These are phyloP conservation scores for Cicer yamashitae DNA, from an alignment of 306 rosid species.

Conservation along the genomic window DNA sequence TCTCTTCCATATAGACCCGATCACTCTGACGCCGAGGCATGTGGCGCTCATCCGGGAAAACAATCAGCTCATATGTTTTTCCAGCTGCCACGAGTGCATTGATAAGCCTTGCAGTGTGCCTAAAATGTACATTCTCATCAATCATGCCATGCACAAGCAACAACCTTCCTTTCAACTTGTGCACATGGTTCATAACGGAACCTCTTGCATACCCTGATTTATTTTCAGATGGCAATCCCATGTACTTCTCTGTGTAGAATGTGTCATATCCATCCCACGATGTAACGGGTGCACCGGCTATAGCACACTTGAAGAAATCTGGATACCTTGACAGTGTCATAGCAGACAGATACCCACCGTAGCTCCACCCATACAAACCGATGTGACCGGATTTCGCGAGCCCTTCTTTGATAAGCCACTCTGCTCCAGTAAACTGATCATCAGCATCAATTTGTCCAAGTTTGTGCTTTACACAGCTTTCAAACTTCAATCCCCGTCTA, in stretches of 20 bases:
- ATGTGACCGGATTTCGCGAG: slow-evolving; percentile 76
- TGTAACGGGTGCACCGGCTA: slow-evolving; percentile 91
- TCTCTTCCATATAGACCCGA: slow-evolving; percentile 89
- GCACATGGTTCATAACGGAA: slow-evolving; percentile 79
- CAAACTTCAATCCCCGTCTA: slow-evolving; percentile 88
- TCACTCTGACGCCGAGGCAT: slow-evolving; percentile 84
- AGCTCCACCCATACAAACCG: slow-evolving; percentile 98
- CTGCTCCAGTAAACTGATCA: slow-evolving; percentile 87
- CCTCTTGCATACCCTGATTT: slow-evolving; percentile 57
- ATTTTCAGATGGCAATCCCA: slow-evolving; percentile 82
- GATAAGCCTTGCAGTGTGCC: slow-evolving; percentile 96
- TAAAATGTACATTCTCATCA: slow-evolving; percentile 93
- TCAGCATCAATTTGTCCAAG: slow-evolving; percentile 82
- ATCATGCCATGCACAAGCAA: slow-evolving; percentile 95
- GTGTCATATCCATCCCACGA: slow-evolving; percentile 98
- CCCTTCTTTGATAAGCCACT: slow-evolving; percentile 84
- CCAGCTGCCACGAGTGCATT: slow-evolving; percentile 84
- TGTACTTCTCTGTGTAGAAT: slow-evolving; percentile 93
- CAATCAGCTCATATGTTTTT: slow-evolving; percentile 77
- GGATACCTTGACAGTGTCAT: slow-evolving; percentile 80
- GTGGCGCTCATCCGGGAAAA: slow-evolving; percentile 95
- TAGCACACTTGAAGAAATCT: slow-evolving; percentile 72
- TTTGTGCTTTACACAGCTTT: slow-evolving; percentile 66
- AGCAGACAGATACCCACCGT: slow-evolving; percentile 93
- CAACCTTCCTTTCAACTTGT: slow-evolving; percentile 72